A percentile compares a stretch with the other conserved stretches of the same genome.
phyloP scores from a whole-genome alignment of 805 yeast genomes.

The Kodamaea hsintzibuensis region DNA sequence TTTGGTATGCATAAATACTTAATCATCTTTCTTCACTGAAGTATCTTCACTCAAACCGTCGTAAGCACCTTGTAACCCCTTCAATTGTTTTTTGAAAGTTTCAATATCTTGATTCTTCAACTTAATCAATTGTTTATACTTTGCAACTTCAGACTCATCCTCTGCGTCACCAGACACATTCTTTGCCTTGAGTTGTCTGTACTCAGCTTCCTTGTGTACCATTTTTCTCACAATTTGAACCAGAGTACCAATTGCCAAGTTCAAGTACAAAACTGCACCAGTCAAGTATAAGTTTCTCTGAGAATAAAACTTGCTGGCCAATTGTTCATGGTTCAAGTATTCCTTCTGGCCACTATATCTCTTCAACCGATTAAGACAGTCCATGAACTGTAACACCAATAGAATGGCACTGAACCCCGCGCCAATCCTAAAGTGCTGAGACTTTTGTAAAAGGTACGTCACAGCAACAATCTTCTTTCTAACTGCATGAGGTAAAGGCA shows the following conservation, averaged over 20 bases:
- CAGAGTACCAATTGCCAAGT: constrained; percentile 55
- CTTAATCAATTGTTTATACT: constrained; percentile 37
- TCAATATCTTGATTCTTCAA: constrained; percentile 45
- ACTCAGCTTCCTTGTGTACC: constrained; percentile 43
- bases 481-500: constrained; percentile 55
- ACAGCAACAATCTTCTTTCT: constrained; percentile 45
- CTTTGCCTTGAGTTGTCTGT: constrained; percentile 21
- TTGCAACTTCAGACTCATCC: constrained; percentile 22
- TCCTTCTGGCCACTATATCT: constrained; percentile 18
- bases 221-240: constrained; percentile 53
- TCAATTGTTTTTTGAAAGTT: constrained; percentile 51
- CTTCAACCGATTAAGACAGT: constrained; percentile 49
- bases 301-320: constrained; percentile 61
- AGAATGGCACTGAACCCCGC: constrained; percentile 41
- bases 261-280: constrained; percentile 61
- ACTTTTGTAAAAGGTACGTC: constrained; percentile 33
- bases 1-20: background rate
- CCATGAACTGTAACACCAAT: constrained; percentile 52
- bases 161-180: constrained; percentile 9
- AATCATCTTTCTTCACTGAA: constrained; percentile 6
- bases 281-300: constrained; percentile 64
- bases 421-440: constrained; percentile 47
- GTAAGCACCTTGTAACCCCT: constrained; percentile 50
- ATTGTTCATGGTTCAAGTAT: constrained; percentile 45
- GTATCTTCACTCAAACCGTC: constrained; percentile 35